These are phyloP conservation scores for Mycena polygramma DNA, from an alignment of 768 basidiomycete species.

Conservation along the genomic window DNA sequence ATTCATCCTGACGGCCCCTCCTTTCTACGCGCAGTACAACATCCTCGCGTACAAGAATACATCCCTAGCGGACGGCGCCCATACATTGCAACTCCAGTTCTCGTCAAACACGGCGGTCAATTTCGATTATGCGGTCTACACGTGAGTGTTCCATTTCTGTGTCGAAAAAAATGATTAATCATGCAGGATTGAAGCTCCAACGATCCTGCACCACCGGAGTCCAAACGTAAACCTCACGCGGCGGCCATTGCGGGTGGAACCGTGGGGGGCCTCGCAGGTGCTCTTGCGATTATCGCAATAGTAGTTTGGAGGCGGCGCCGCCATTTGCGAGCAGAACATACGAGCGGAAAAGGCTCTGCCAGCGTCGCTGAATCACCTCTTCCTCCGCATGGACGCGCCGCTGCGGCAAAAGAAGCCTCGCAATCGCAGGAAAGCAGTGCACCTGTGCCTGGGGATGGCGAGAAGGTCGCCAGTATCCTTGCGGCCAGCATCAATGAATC, in stretches of 20 bases:
- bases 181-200: background rate
- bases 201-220: background rate
- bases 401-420: background rate
- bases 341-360: background rate
- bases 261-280: background rate
- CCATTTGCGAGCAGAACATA: no score
- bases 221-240: background rate
- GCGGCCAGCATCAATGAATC: background rate
- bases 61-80: background rate
- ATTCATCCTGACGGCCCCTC: background rate
- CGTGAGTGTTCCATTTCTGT: background rate
- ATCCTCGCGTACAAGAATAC: conserved; percentile 2
- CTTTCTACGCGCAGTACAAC: background rate
- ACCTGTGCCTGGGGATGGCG: background rate
- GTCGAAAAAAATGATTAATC: background rate
- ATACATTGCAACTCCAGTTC: background rate
- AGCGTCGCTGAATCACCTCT: background rate
- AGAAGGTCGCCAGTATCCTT: background rate
- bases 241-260: background rate
- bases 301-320: no score
- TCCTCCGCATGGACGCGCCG: background rate
- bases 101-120: background rate
- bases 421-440: background rate
- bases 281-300: no score
- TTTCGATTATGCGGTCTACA: conserved; percentile 1